These are phyloP conservation scores for Pseudogymnoascus sp. DNA, from an alignment of 2,329 filamentous ascomycete genomes.

Conservation along the genomic window DNA sequence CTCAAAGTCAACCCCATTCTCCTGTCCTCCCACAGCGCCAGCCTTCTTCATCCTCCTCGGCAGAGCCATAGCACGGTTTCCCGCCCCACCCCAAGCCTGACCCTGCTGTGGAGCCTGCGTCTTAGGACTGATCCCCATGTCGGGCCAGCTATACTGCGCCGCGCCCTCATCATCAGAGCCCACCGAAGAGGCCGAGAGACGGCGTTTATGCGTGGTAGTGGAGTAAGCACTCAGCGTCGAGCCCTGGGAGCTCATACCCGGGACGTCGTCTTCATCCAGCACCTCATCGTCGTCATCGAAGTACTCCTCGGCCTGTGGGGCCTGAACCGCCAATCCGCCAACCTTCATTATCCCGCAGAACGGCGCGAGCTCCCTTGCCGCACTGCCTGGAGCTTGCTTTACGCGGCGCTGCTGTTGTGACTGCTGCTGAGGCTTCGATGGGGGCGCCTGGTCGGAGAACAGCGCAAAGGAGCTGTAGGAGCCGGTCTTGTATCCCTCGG, in stretches of 20 bases:
- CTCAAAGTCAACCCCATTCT: constrained; percentile 50
- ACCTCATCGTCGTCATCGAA: constrained; percentile 33
- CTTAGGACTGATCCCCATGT: constrained; percentile 2
- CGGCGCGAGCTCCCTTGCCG: constrained; percentile 57
- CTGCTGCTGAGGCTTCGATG: constrained; percentile 18
- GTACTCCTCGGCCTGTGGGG: constrained; percentile 24
- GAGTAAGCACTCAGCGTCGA: constrained; percentile 8
- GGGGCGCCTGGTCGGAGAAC: constrained; percentile 33
- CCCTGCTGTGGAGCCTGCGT: constrained; percentile 9
- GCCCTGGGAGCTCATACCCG: constrained; percentile 21
- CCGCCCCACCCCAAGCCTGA: constrained; percentile 27
- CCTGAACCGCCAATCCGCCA: constrained; percentile 56
- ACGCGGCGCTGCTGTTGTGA: constrained; percentile 4
- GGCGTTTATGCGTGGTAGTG: background rate
- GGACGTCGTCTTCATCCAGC: constrained; percentile 22
- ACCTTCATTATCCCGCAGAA: constrained; percentile 75
- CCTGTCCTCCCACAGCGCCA: constrained; percentile 31
- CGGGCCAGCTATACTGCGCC: background rate
- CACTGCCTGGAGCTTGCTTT: constrained; percentile 14
- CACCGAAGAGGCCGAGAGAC: background rate
- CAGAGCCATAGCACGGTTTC: constrained; percentile 24
- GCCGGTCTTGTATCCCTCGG: constrained; percentile 86
- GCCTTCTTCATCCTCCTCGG: constrained; percentile 16
- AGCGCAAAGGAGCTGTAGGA: constrained; percentile 42
- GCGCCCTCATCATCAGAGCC: constrained; percentile 13